Percentiles rank a stretch among this genome's conserved stretches.
Conservation (phyloP, 208 protist species). For the Trypanosoma melophagium region DNA sequence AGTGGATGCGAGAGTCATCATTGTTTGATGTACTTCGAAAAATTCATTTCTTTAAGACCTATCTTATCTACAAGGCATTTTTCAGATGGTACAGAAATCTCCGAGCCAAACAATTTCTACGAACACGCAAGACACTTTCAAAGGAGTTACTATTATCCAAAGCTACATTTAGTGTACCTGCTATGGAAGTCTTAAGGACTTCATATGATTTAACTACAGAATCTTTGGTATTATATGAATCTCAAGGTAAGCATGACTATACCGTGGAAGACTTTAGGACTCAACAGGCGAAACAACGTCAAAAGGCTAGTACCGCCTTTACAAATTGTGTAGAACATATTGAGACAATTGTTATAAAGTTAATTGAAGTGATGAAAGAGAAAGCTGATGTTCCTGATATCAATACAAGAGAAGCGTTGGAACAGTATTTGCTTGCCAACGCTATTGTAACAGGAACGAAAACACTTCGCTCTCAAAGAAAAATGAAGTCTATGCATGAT, state of each 20-base stretch:
- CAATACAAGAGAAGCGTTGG: conserved; percentile 87
- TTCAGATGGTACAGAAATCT: conserved; percentile 78
- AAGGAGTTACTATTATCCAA: conserved; percentile 87
- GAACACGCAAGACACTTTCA: conserved; percentile 57
- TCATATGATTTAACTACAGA: conserved; percentile 73
- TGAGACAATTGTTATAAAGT: conserved; percentile 79
- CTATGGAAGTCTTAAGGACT: conserved; percentile 78
- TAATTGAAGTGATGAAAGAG: conserved; percentile 77
- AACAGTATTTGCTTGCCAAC: conserved; percentile 90
- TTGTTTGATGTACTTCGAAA: conserved; percentile 91
- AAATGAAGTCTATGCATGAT: conserved; percentile 93
- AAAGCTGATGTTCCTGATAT: conserved; percentile 91
- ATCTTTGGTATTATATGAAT: conserved; percentile 78
- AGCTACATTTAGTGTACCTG: conserved; percentile 76
- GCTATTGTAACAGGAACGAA: conserved; percentile 49
- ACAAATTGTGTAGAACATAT: conserved; percentile 69
- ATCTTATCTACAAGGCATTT: conserved; percentile 90
- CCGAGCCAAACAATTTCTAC: conserved; percentile 73
- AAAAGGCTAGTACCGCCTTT: conserved; percentile 57
- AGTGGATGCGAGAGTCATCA: conserved; percentile 91
- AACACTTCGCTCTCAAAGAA: conserved; percentile 51
- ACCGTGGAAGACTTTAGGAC: conserved; percentile 81
- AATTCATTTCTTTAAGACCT: conserved; percentile 93
- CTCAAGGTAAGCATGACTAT: conserved; percentile 88
- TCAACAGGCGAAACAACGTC: conserved; percentile 70